Percentiles rank a stretch among this genome's conserved stretches.
Evolutionary conservation across 2,329 filamentous ascomycete species (phyloP).

Genomic region (Verticillium isaacii): DNA sequence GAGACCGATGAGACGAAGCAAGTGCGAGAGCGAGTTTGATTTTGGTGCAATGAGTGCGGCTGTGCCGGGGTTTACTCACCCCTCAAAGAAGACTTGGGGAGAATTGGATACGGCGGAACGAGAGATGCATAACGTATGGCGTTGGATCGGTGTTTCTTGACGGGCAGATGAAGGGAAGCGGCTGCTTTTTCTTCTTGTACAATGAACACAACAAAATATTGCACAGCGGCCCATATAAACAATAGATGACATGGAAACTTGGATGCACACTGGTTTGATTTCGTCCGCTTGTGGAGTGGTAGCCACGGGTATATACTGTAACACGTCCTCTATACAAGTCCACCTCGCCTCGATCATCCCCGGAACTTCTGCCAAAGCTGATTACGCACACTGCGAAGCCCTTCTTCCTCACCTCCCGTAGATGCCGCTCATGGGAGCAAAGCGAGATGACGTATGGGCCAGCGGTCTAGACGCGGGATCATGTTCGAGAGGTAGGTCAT

Average conservation of each 20-base stretch:
- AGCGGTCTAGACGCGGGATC: not conserved
- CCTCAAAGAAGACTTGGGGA: conserved; percentile 1
- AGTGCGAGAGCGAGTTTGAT: not conserved
- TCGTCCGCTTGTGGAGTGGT: not conserved
- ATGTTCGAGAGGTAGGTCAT: not conserved
- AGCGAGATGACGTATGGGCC: not conserved
- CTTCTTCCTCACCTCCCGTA: not conserved
- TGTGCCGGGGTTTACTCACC: not conserved
- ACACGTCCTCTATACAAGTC: not conserved
- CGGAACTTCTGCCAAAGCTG: not conserved
- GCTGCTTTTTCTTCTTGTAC: not conserved
- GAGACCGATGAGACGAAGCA: not conserved
- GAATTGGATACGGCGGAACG: not conserved
- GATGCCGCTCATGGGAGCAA: not conserved
- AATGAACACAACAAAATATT: not conserved
- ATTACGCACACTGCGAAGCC: not conserved
- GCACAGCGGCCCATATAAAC: not conserved
- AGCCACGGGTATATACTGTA: not conserved
- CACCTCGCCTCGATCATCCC: not conserved
- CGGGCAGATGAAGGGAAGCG: not conserved
- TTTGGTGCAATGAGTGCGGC: conserved; percentile 6
- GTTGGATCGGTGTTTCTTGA: conserved; percentile 5
- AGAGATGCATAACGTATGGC: conserved; percentile 11
- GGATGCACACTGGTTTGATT: not conserved
- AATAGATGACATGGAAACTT: not conserved